These are phyloP conservation scores for Pharnaceum exiguum DNA, from an alignment of 148 eudicot genomes.

Conservation along the genomic window DNA sequence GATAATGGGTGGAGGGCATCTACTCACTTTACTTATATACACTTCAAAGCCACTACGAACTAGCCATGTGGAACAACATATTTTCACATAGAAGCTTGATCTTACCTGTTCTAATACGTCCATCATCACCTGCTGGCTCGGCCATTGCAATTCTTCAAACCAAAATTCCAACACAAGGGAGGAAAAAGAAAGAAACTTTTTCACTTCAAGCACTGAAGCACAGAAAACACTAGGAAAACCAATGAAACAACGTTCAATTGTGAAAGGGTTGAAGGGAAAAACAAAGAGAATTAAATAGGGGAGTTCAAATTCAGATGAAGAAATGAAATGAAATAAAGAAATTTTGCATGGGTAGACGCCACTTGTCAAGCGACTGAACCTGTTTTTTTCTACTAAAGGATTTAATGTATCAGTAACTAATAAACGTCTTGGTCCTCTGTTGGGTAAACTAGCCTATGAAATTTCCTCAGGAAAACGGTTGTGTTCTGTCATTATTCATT, in stretches of 20 bases:
- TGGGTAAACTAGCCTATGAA: no score
- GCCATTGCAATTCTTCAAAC: no score
- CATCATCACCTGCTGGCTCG: conserved; percentile 2
- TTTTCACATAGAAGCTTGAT: neutral
- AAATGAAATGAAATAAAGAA: neutral
- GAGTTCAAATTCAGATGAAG: neutral
- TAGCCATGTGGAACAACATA: no score
- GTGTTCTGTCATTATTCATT: no score
- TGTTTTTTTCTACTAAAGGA: neutral
- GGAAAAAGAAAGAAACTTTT: neutral
- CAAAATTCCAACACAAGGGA: neutral
- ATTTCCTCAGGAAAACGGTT: no score
- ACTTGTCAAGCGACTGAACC: conserved; percentile 2
- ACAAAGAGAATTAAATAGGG: neutral
- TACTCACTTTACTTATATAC: no score
- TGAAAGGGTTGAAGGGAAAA: no score
- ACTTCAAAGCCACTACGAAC: no score
- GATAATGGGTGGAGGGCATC: no score
- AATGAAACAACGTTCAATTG: neutral
- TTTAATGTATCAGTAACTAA: neutral
- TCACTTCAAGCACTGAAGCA: neutral
- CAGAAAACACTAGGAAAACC: neutral
- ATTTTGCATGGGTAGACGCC: conserved; percentile 4
- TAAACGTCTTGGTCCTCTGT: neutral
- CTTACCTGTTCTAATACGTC: conserved; percentile 13